Base-by-base conservation (phyloP, 2,329 filamentous ascomycete genomes). In the Nemania bipapillata region DNA sequence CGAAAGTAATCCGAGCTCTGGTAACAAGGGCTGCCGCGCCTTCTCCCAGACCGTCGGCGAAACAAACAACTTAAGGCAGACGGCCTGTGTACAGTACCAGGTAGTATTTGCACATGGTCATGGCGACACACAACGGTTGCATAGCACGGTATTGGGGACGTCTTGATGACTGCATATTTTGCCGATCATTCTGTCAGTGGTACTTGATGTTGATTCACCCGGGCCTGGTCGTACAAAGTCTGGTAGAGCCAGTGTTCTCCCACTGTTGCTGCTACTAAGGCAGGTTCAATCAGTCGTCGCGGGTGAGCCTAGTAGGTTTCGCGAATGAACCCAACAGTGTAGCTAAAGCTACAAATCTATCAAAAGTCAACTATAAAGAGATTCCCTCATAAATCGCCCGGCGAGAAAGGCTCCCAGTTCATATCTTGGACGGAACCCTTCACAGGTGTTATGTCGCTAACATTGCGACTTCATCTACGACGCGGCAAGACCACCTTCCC, bases 1-100 rank as follows among this genome's bases (percentile, higher is more conserved):
- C 77, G 80, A 63, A 82, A 82, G 69, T 82, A 79, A 66, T 54
- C 69, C 47, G 50, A 62, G 28, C 47, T 56, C 45, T 26, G 35
- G 40, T 55, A 49, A 65, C 57, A 42, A 61, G 20, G 28, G 53
- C 28, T 54, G 32, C 45, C 28, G 54, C 26, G 24, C 40, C 56
- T 30, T 20, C 30, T 57, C 54, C 62, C 32, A 52, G 42, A 42
- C 30, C 40, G 9, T 37, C 58, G 40, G 49, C 58, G 47, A 54
- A 22, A 70, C 62, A 63, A 66, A 63, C 22, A 50, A 40, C 20
- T 28, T 40, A 58, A 57, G 37, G 55, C 17, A 57, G 66, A 65
- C 40, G 40, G 58, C 42, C 45, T 37, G 69, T 63, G 64, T 61
- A 70, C 59, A 68, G 65, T 62, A 68, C 50, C 30, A 62, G 65